phyloP scores from a whole-genome alignment of 1,284 basidiomycete species.

The Pisolithus thermaeus region DNA sequence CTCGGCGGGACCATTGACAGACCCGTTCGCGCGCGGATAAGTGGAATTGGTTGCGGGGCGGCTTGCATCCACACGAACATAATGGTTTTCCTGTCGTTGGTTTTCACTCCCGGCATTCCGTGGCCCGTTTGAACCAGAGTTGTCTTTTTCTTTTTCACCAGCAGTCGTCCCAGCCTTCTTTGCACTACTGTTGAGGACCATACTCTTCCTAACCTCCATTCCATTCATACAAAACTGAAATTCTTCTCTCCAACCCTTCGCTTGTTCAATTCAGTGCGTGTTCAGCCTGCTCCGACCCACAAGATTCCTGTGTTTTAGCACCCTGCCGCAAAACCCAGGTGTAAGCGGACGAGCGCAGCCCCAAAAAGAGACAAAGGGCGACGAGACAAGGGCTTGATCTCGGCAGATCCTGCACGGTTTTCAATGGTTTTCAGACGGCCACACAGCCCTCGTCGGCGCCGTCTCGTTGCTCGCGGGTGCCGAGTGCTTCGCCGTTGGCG shows the following conservation, averaged over 20 bases:
- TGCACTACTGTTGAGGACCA: not conserved
- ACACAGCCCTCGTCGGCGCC: constrained; percentile 5
- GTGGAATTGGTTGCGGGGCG: not conserved
- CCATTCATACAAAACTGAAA: not conserved
- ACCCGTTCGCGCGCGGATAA: constrained; percentile 2
- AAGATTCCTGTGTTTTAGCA: not conserved
- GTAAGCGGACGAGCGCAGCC: not conserved
- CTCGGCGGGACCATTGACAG: constrained; percentile 14
- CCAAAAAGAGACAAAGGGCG: not conserved
- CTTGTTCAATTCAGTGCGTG: not conserved
- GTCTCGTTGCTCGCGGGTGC: not conserved
- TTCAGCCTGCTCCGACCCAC: not conserved
- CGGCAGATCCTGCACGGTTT: constrained; percentile 53
- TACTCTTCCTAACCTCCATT: not conserved
- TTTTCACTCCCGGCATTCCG: not conserved
- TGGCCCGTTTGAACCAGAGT: not conserved
- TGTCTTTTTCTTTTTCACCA: not conserved
- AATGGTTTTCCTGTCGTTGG: not conserved
- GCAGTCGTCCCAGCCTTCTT: not conserved
- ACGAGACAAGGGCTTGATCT: constrained; percentile 39
- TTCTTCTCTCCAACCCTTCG: not conserved
- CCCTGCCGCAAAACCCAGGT: not conserved
- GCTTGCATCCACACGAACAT: not conserved
- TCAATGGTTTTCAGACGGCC: constrained; percentile 44
- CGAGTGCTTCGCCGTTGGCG: constrained; percentile 6